Base-by-base conservation (phyloP, 106 monocot species). In the Chionographis japonica region DNA sequence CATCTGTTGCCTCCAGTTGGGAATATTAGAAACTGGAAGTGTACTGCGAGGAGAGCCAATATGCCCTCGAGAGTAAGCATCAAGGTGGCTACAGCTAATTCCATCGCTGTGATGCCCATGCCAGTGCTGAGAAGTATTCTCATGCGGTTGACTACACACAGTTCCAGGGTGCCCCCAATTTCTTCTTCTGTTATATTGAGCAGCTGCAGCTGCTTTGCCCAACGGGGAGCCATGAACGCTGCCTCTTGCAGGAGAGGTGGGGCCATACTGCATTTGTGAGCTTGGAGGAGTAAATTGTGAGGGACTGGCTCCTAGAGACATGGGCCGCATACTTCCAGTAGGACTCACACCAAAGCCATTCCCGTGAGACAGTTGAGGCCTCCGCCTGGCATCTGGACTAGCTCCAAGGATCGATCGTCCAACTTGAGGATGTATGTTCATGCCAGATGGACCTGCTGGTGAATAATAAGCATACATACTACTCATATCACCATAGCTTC, bases 221-320 rank as follows among this genome's bases (percentile, higher is more conserved):
- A 92, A 81, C 17, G 87, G 85, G 56, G 83, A 87, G 61, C 85
- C 80, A 73, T 87, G 79, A 50, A 70, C 56, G 65, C 72, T 53
- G 13, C 91, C 81, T 60, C 92, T 89, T 56, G 82, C 80, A 54
- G 95, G 89, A 76, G 97, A 89, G 60, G 83, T 81, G 35, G 89
- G 72, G 3, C 85, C 90, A 79, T 84, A 90, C 65, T 82, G 85
- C 68, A 88, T 77, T 52, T 95, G 95, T 43, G 88, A 79, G 41
- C 73, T 81, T 56, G 90, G 94, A 64, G 95, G 88, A 38, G 92
- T 89, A 79, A 82, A 97, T 50, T 97, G 95, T 11, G 95, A 89
- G n/a, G 98, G 98, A 73, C 98, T 98, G 41, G 71, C 93, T 58
- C 98, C 98, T 7, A 98, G 78, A 52, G 98, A 85, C 87, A 93